Base-by-base conservation (phyloP, 75 land plant genomes). In the Pinus albicaulis region DNA sequence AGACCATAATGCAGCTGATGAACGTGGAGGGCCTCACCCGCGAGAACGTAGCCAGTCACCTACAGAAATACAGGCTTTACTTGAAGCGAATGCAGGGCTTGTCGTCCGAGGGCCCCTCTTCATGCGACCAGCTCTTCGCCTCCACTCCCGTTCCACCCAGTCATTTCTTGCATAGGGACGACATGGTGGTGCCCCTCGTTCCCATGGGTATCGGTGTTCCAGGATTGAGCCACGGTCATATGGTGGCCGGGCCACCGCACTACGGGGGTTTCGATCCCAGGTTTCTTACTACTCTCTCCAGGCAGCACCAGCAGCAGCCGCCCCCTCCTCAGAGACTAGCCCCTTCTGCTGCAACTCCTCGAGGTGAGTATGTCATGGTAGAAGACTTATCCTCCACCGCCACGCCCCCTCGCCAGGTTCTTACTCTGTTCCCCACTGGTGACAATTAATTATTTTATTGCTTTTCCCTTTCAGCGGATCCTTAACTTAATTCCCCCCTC, bases 1-100 rank as follows among this genome's bases (percentile, higher is more conserved):
- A 93, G 86, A 92, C 96, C 0, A 93, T 93, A 75, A 93, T 93
- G 96, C 90, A 92, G 82, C 76, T 93, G 80, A 93, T 93, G 96
- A 93, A 86, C 74, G 96, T 93, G 22, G 96, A 93, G 70, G 96
- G 96, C 26, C 75, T 93, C 55, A 93, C 95, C 19, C 61, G 97
- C 1, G 98, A 94, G 79, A 94, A 94, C 78, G 97, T 94, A 15
- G 97, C 97, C 11, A 90, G 92, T 69, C 97, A 94, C 73, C 82
- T 94, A 15, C 97, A 94, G 86, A 92, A 94, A 79, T 94, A 94
- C 66, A 71, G 97, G 34, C 78, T 94, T 12, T 92, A 94, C 57
- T 82, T 94, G 56, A 94, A 94, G 86, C 79, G 92, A 26, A 83
- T 92, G 95, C 92, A 92, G 80, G 95, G 97, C 7, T 76, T 88